Percentiles rank a stretch among this genome's conserved stretches.
phyloP scores from a whole-genome alignment of 1,284 basidiomycete genomes.

The Paramarasmius palmivorus region DNA sequence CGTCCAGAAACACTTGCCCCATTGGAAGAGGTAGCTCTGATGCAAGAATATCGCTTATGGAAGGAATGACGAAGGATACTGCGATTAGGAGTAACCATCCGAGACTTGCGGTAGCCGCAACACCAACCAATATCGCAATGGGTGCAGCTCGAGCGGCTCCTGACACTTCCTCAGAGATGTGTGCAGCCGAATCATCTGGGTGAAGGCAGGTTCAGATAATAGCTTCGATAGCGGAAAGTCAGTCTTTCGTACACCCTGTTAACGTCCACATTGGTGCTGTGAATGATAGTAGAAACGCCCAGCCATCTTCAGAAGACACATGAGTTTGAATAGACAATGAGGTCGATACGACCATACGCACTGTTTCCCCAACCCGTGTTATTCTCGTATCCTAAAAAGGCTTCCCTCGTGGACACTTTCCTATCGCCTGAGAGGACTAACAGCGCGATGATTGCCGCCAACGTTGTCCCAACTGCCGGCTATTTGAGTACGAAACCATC shows the following conservation, averaged over 20 bases:
- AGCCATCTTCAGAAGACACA: slow-evolving; percentile 46
- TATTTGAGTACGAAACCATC: slow-evolving; percentile 13
- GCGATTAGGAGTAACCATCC: slow-evolving; percentile 68
- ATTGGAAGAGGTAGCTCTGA: slow-evolving; percentile 62
- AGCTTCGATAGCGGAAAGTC: slow-evolving; percentile 2
- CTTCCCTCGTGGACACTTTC: slow-evolving; percentile 64
- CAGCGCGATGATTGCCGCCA: slow-evolving; percentile 61
- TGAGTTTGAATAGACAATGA: not conserved
- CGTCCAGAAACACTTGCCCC: slow-evolving; percentile 69
- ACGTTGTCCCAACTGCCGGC: slow-evolving; percentile 52
- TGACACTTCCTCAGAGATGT: slow-evolving; percentile 73
- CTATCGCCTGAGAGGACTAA: slow-evolving; percentile 55
- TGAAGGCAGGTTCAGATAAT: not conserved
- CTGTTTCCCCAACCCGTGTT: slow-evolving; percentile 67
- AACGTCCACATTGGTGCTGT: slow-evolving; percentile 78
- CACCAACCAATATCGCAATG: slow-evolving; percentile 72
- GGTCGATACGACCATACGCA: slow-evolving; percentile 34
- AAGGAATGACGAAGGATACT: slow-evolving; percentile 62
- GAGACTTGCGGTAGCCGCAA: slow-evolving; percentile 56
- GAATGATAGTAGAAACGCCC: slow-evolving; percentile 73
- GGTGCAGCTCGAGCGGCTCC: slow-evolving; percentile 71
- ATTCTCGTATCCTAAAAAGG: slow-evolving; percentile 72
- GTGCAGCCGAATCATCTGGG: slow-evolving; percentile 75
- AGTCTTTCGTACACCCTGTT: slow-evolving; percentile 59
- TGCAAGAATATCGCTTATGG: slow-evolving; percentile 51